Evolutionary conservation across 306 rosid genomes (phyloP).

Genomic region (Quillaja saponaria): DNA sequence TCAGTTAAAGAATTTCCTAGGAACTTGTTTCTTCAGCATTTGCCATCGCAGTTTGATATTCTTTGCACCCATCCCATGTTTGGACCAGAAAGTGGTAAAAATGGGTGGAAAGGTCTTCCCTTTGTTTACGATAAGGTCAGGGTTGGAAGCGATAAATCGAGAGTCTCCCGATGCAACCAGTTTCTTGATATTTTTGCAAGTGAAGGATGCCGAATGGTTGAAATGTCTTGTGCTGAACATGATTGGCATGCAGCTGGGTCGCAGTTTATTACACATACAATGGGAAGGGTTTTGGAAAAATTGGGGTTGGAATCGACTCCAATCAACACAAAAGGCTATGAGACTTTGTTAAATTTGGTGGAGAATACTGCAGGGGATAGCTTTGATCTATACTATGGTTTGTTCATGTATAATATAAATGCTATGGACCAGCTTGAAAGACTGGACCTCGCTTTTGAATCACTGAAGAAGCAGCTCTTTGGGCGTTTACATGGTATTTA

Average conservation of each 20-base stretch:
- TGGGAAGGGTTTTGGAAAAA: constrained; percentile 77
- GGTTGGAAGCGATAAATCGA: constrained; percentile 51
- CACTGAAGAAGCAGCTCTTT: constrained; percentile 74
- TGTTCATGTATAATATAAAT: constrained; percentile 81
- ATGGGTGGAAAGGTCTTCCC: constrained; percentile 73
- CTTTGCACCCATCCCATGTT: constrained; percentile 97
- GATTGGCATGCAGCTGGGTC: constrained; percentile 88
- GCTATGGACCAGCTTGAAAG: constrained; percentile 78
- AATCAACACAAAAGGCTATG: constrained; percentile 75
- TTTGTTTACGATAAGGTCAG: constrained; percentile 81
- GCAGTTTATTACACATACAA: constrained; percentile 84
- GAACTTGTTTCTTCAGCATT: constrained; percentile 63
- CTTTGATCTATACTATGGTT: constrained; percentile 85
- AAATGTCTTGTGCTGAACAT: constrained; percentile 90
- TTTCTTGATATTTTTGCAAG: constrained; percentile 73
- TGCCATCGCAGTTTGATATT: constrained; percentile 67
- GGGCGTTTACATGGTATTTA: constrained; percentile 61
- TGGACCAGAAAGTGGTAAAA: constrained; percentile 91
- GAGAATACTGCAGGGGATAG: constrained; percentile 87
- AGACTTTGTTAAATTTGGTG: constrained; percentile 77
- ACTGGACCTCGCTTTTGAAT: constrained; percentile 63
- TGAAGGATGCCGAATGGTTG: constrained; percentile 93
- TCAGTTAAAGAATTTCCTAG: constrained; percentile 90
- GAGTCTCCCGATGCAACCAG: constrained; percentile 57
- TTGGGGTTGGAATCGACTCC: constrained; percentile 68